Evolutionary conservation across 2,329 filamentous ascomycete genomes (phyloP).

Genomic region (Neonectria neomacrospora): DNA sequence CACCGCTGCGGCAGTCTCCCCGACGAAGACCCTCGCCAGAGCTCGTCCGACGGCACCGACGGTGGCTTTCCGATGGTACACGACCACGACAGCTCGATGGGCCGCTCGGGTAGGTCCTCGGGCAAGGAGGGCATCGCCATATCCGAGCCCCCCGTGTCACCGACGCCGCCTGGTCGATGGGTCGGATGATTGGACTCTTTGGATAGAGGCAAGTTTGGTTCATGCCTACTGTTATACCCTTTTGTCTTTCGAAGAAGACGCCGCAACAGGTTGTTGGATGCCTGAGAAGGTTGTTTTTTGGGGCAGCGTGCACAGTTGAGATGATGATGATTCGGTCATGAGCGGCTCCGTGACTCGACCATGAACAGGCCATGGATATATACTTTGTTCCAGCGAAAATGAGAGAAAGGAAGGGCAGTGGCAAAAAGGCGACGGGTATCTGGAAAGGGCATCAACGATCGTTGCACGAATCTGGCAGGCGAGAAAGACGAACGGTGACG

Average conservation of each 20-base stretch:
- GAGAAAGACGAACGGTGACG: not conserved
- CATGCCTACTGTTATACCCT: not conserved
- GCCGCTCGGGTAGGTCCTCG: conserved; percentile 30
- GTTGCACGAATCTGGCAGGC: not conserved
- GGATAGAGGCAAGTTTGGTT: not conserved
- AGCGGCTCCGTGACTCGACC: not conserved
- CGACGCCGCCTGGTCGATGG: conserved; percentile 32
- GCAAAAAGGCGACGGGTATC: not conserved
- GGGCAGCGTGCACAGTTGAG: not conserved
- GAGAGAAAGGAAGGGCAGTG: not conserved
- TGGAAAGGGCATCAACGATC: not conserved
- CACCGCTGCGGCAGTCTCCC: conserved; percentile 11
- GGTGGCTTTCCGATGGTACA: conserved; percentile 21
- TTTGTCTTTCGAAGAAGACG: not conserved
- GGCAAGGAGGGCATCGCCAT: conserved; percentile 36
- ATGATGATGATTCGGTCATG: not conserved
- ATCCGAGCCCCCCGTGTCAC: conserved; percentile 33
- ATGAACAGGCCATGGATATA: not conserved
- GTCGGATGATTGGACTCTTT: conserved; percentile 18
- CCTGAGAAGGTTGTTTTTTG: not conserved
- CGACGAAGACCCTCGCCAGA: conserved; percentile 23
- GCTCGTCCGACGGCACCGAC: conserved; percentile 6
- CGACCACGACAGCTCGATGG: conserved; percentile 32
- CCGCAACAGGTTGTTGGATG: conserved; percentile 1
- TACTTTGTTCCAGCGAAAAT: not conserved